Conservation (phyloP, 2,329 filamentous ascomycete species). For the Aspergillus eucalypticola region DNA sequence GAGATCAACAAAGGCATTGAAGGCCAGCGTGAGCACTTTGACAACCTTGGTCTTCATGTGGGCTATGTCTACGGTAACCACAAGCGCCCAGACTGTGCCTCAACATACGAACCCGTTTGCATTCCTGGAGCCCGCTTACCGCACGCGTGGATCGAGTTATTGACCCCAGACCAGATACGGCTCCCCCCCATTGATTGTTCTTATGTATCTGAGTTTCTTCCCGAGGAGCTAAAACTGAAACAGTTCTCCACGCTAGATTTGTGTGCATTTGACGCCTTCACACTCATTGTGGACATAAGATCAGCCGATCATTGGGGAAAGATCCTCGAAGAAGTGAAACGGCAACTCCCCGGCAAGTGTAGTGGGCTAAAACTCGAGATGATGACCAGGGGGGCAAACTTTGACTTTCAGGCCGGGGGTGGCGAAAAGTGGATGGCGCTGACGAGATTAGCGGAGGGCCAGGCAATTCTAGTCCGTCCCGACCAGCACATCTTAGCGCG, state of each 20-base stretch:
- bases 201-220: slow-evolving; percentile 36
- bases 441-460: slow-evolving; percentile 24
- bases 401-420: slow-evolving; percentile 22
- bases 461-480: slow-evolving; percentile 38
- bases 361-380: slow-evolving; percentile 7
- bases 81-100: slow-evolving; percentile 39
- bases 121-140: slow-evolving; percentile 42
- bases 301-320: slow-evolving; percentile 1
- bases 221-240: slow-evolving; percentile 25
- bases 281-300: slow-evolving; percentile 25
- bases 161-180: background rate
- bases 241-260: slow-evolving; percentile 43
- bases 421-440: slow-evolving; percentile 24
- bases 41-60: slow-evolving; percentile 17
- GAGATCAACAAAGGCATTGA: slow-evolving; percentile 15
- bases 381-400: slow-evolving; percentile 22
- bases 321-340: background rate
- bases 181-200: slow-evolving; percentile 34
- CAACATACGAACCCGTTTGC: slow-evolving; percentile 41
- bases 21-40: slow-evolving; percentile 18
- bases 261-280: slow-evolving; percentile 34
- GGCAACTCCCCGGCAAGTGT: background rate
- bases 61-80: slow-evolving; percentile 14
- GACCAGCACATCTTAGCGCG: slow-evolving; percentile 41
- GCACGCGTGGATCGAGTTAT: slow-evolving; percentile 41